Percentiles rank a stretch among this genome's conserved stretches.
These are phyloP conservation scores for Cornus florida DNA, from an alignment of 148 eudicot species.

Conservation along the genomic window DNA sequence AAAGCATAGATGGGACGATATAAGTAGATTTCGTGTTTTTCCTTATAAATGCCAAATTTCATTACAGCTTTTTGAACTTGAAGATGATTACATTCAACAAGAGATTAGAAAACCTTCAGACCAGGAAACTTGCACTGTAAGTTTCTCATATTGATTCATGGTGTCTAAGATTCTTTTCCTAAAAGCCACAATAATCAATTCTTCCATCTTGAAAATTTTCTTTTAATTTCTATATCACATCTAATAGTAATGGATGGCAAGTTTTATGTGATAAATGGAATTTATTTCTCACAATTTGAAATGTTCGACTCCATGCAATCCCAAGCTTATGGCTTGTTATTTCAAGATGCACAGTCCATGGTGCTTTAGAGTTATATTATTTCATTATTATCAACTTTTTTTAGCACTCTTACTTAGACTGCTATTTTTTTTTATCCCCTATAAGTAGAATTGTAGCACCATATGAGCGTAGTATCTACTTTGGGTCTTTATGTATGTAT, in stretches of 20 bases:
- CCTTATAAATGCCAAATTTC: constrained; percentile 72
- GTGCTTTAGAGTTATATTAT: background rate
- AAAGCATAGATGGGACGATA: constrained; percentile 76
- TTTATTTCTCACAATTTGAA: background rate
- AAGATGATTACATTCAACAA: constrained; percentile 80
- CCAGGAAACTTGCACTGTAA: constrained; percentile 58
- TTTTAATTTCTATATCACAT: background rate
- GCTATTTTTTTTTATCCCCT: background rate
- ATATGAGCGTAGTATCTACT: background rate
- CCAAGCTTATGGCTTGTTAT: background rate
- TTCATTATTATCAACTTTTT: background rate
- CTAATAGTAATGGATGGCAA: background rate
- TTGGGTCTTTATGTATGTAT: no score
- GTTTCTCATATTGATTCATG: constrained; percentile 14
- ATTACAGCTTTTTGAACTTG: constrained; percentile 80
- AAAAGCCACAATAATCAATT: background rate
- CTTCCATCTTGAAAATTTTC: background rate
- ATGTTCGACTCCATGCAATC: background rate
- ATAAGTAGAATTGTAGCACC: background rate
- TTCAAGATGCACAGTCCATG: background rate
- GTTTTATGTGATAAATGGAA: background rate
- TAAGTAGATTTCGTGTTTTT: constrained; percentile 76
- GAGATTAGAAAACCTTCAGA: constrained; percentile 65
- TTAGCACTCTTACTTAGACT: background rate
- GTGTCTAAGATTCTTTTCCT: background rate